phyloP scores from a whole-genome alignment of 1,284 basidiomycete genomes.

The Anthracocystis setariae region DNA sequence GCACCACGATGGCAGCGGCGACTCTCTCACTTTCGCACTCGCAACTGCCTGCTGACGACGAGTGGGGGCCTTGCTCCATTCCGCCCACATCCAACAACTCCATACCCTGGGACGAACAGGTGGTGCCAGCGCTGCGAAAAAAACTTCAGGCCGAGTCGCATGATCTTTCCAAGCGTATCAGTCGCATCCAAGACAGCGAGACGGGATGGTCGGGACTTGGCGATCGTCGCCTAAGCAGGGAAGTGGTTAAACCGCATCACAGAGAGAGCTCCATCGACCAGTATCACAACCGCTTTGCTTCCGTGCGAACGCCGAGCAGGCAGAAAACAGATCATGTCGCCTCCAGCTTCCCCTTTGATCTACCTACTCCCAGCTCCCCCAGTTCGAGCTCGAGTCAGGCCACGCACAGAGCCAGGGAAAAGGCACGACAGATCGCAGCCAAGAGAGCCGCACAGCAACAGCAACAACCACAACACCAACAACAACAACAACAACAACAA shows the following conservation, averaged over 20 bases:
- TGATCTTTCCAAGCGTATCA: constrained; percentile 43
- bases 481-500: no score
- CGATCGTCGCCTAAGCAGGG: constrained; percentile 21
- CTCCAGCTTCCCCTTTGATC: constrained; percentile 16
- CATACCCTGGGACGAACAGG: constrained; percentile 52
- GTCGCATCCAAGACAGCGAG: constrained; percentile 42
- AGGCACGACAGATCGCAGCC: constrained; percentile 34
- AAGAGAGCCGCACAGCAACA: constrained; percentile 7
- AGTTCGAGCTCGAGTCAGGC: constrained; percentile 15
- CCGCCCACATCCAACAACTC: constrained; percentile 18
- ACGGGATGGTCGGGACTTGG: constrained; percentile 18
- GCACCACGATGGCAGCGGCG: constrained; percentile 22
- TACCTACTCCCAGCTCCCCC: neutral
- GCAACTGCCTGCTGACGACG: constrained; percentile 15
- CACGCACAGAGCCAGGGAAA: constrained; percentile 31
- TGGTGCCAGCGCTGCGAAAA: constrained; percentile 51
- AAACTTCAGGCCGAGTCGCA: constrained; percentile 48
- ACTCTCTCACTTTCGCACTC: constrained; percentile 33
- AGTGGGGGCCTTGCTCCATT: constrained; percentile 45
- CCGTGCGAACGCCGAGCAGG: constrained; percentile 7
- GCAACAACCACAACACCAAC: no score
- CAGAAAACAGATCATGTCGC: constrained; percentile 1
- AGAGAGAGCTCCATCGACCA: constrained; percentile 36
- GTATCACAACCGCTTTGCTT: constrained; percentile 39
- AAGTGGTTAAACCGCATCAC: constrained; percentile 25